A percentile compares a stretch with the other conserved stretches of the same genome.
Conservation (phyloP, 768 basidiomycete genomes). For the Suillus paluster region DNA sequence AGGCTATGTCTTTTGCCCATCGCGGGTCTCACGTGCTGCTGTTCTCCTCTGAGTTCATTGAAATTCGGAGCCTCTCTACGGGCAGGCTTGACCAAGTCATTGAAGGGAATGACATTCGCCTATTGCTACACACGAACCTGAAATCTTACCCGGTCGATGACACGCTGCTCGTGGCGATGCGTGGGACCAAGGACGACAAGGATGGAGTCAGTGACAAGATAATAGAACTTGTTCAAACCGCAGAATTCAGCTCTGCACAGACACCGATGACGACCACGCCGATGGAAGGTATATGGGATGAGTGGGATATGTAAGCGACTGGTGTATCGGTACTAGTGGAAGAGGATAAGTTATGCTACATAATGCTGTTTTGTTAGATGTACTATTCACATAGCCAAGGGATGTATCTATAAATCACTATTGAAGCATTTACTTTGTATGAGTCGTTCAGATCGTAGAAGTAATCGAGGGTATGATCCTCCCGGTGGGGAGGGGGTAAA, state of each 20-base stretch:
- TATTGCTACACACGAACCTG: constrained; percentile 48
- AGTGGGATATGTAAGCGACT: constrained; percentile 69
- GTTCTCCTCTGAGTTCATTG: constrained; percentile 75
- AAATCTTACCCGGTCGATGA: constrained; percentile 37
- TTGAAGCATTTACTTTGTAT: background rate
- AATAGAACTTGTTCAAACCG: constrained; percentile 70
- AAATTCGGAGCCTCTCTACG: constrained; percentile 66
- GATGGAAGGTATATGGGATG: constrained; percentile 56
- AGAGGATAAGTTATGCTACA: too few species aligned
- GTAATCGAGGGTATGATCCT: background rate
- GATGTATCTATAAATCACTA: background rate
- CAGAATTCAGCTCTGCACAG: constrained; percentile 46
- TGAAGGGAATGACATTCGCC: constrained; percentile 69
- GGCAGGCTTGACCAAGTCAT: constrained; percentile 83
- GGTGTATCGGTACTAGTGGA: constrained; percentile 6
- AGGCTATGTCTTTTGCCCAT: constrained; percentile 61
- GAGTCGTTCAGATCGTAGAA: too few species aligned
- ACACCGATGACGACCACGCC: constrained; percentile 36
- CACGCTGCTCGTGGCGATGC: constrained; percentile 66
- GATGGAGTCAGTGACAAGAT: constrained; percentile 64
- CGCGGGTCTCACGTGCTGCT: constrained; percentile 70
- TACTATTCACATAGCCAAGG: constrained; percentile 8
- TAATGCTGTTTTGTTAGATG: constrained; percentile 2
- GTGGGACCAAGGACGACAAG: constrained; percentile 59
- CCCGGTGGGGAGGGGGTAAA: background rate